Evolutionary conservation across 768 basidiomycete species (phyloP).

Genomic region (Tylopilus felleus): DNA sequence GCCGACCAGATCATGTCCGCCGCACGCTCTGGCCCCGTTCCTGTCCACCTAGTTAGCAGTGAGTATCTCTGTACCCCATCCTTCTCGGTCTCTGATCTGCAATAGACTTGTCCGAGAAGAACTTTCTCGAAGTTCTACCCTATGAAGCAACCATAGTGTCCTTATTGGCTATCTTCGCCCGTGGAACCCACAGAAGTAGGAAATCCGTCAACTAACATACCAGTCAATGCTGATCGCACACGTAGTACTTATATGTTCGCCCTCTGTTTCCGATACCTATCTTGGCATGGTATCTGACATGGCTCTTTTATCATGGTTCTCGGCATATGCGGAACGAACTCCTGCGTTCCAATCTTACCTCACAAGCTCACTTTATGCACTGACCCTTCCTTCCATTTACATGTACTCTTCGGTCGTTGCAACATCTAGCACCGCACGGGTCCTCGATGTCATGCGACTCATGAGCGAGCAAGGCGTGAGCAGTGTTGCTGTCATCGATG

Average conservation of each 20-base stretch:
- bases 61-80: slow-evolving; percentile 25
- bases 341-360: slow-evolving; percentile 33
- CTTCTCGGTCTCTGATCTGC: background rate
- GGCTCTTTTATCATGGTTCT: slow-evolving; percentile 67
- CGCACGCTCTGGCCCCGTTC: slow-evolving; percentile 69
- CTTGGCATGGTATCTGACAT: slow-evolving; percentile 77
- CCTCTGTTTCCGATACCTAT: slow-evolving; percentile 42
- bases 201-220: background rate
- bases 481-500: slow-evolving; percentile 74
- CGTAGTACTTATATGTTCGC: slow-evolving; percentile 55
- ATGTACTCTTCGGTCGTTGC: slow-evolving; percentile 63
- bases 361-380: slow-evolving; percentile 53
- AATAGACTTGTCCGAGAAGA: slow-evolving; percentile 82
- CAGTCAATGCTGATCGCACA: background rate
- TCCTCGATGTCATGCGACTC: slow-evolving; percentile 77
- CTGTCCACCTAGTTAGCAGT: slow-evolving; percentile 79
- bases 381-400: slow-evolving; percentile 63
- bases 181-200: slow-evolving; percentile 70
- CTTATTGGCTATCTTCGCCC: slow-evolving; percentile 62
- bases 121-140: slow-evolving; percentile 62
- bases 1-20: slow-evolving; percentile 69
- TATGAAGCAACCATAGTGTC: slow-evolving; percentile 62
- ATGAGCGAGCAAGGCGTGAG: slow-evolving; percentile 88
- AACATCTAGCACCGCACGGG: slow-evolving; percentile 53
- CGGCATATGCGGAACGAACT: slow-evolving; percentile 46